phyloP scores from a whole-genome alignment of 2,329 filamentous ascomycete genomes.

The Cercospora sp. region DNA sequence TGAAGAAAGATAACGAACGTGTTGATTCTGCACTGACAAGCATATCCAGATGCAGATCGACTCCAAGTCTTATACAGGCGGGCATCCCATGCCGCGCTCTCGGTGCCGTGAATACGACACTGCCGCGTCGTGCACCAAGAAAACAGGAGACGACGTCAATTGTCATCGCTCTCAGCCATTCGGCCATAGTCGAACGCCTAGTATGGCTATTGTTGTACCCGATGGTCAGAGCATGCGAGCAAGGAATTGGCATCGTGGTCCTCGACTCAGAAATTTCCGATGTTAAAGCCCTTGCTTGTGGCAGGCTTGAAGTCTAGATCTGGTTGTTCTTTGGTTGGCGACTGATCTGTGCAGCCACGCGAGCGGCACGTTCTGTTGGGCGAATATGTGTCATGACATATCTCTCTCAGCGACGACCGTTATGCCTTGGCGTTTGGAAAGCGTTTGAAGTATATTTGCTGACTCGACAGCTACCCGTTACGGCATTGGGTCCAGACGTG shows the following conservation, averaged over 20 bases:
- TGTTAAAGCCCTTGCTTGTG: not conserved
- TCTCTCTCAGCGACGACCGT: not conserved
- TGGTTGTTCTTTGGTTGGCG: constrained; percentile 3
- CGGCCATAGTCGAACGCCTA: not conserved
- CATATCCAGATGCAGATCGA: not conserved
- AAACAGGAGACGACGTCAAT: not conserved
- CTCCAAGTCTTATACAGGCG: not conserved
- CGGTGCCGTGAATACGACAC: not conserved
- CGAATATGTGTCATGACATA: not conserved
- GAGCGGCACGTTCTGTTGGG: not conserved
- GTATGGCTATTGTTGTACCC: not conserved
- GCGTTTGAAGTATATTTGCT: not conserved
- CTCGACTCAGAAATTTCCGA: not conserved
- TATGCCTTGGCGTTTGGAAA: not conserved
- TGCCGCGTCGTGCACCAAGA: not conserved
- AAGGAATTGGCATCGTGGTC: not conserved
- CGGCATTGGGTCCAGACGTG: not conserved
- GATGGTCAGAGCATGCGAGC: not conserved
- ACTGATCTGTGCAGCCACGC: constrained; percentile 17
- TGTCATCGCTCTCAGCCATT: constrained; percentile 5
- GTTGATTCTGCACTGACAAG: not conserved
- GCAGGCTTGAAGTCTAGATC: constrained; percentile 7
- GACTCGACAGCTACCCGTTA: not conserved
- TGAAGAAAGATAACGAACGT: not conserved
- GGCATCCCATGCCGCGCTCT: not conserved